These are phyloP conservation scores for Arthrobotrys pseudoclavata DNA, from an alignment of 2,329 filamentous ascomycete genomes.

Conservation along the genomic window DNA sequence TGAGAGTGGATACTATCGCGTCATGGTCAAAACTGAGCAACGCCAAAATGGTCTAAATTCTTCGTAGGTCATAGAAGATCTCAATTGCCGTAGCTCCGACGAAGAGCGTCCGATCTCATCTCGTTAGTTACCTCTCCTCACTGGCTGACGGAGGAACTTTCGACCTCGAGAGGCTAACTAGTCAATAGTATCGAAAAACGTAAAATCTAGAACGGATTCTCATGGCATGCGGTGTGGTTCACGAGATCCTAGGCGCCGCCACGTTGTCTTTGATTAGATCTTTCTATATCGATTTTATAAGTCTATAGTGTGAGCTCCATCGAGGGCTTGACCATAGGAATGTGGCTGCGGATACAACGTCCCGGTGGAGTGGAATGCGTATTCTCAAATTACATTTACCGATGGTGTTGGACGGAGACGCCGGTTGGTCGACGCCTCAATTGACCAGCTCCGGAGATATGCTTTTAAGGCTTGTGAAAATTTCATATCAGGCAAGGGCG, in stretches of 20 bases:
- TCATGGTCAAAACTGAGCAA: slow-evolving; percentile 6
- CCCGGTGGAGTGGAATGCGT: slow-evolving; percentile 10
- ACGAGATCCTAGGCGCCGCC: slow-evolving; percentile 29
- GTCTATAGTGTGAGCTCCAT: background rate
- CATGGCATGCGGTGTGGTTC: background rate
- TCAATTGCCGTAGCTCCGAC: slow-evolving; percentile 18
- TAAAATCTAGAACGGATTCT: slow-evolving; percentile 17
- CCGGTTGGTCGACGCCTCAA: slow-evolving; percentile 17
- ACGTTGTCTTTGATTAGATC: slow-evolving; percentile 22
- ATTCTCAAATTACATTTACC: slow-evolving; percentile 10
- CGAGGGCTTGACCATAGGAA: slow-evolving; percentile 20
- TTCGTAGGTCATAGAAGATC: slow-evolving; percentile 6
- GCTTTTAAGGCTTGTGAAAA: slow-evolving; percentile 14
- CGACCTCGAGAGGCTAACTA: slow-evolving; percentile 12
- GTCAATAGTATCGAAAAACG: slow-evolving; percentile 21
- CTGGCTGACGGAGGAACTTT: slow-evolving; percentile 9
- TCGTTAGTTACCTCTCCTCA: slow-evolving; percentile 17
- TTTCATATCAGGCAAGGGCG: slow-evolving; percentile 20
- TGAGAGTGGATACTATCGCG: slow-evolving; percentile 32
- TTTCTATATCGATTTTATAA: background rate
- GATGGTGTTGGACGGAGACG: slow-evolving; percentile 24
- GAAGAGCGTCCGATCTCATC: slow-evolving; percentile 5
- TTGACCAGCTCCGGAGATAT: slow-evolving; percentile 37
- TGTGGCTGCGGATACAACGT: slow-evolving; percentile 29
- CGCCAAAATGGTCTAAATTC: slow-evolving; percentile 6